phyloP scores from a whole-genome alignment of 169 alveolate genomes.

The Cryptosporidium sp. region DNA sequence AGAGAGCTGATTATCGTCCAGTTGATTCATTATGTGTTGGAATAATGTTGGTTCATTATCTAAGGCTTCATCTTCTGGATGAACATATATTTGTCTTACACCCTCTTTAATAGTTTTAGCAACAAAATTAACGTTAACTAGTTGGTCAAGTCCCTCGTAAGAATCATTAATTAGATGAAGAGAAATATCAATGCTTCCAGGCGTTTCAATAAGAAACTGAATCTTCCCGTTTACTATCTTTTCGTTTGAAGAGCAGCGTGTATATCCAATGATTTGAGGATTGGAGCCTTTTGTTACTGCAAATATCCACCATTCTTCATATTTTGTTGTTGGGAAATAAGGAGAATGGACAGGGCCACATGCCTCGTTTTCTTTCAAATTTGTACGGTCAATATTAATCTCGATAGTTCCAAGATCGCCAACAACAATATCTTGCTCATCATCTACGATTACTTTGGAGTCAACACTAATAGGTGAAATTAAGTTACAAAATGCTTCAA shows the following conservation, averaged over 20 bases:
- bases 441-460: conserved; percentile 87
- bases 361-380: conserved; percentile 85
- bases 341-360: conserved; percentile 92
- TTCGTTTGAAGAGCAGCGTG: conserved; percentile 81
- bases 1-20: conserved; percentile 80
- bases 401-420: conserved; percentile 90
- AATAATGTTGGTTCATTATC: conserved; percentile 88
- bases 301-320: conserved; percentile 91
- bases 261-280: conserved; percentile 80
- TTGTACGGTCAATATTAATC: conserved; percentile 83
- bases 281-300: conserved; percentile 81
- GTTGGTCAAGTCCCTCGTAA: conserved; percentile 85
- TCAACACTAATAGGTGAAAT: conserved; percentile 83
- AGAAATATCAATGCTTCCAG: conserved; percentile 81
- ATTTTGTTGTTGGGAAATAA: conserved; percentile 86
- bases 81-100: conserved; percentile 82
- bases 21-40: conserved; percentile 85
- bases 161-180: conserved; percentile 82
- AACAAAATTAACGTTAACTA: conserved; percentile 77
- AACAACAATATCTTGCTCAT: conserved; percentile 87
- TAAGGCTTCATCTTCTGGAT: conserved; percentile 87
- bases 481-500: conserved; percentile 85
- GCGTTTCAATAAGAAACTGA: conserved; percentile 83
- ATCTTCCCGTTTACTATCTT: conserved; percentile 80
- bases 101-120: conserved; percentile 78